Percentiles rank a stretch among this genome's conserved stretches.
These are phyloP conservation scores for Pythium guiyangense DNA, from an alignment of 352 stramenopile genomes.

Conservation along the genomic window DNA sequence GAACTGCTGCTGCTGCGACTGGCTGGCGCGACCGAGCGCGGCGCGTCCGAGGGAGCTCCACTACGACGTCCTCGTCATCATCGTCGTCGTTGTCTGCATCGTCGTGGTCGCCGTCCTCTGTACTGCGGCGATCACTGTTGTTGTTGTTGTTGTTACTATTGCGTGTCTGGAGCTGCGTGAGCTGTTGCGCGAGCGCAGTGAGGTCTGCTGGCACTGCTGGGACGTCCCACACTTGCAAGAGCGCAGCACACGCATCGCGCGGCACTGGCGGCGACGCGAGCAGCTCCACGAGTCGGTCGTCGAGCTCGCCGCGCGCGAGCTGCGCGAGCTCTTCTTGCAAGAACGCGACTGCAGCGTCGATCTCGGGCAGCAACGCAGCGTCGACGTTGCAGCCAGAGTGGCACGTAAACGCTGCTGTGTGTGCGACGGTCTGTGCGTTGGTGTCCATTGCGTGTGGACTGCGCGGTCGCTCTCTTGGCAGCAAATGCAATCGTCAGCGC, in stretches of 20 bases:
- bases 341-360: conserved; percentile 53
- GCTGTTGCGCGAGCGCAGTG: conserved; percentile 34
- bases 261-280: conserved; percentile 37
- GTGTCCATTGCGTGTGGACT: too few relatives aligned
- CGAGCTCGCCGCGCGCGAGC: conserved; percentile 32
- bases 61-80: background rate
- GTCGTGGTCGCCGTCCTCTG: too few relatives aligned
- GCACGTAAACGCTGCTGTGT: conserved; percentile 7
- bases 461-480: too few relatives aligned
- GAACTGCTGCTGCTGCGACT: too few relatives aligned
- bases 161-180: conserved; percentile 11
- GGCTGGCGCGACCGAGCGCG: background rate
- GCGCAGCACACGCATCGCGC: conserved; percentile 33
- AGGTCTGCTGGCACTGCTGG: conserved; percentile 29
- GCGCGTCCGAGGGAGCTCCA: background rate
- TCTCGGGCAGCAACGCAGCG: conserved; percentile 34
- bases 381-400: conserved; percentile 7
- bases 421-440: too few relatives aligned
- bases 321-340: conserved; percentile 47
- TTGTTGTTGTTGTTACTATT: too few relatives aligned
- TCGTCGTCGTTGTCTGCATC: background rate
- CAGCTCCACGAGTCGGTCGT: conserved; percentile 28
- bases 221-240: conserved; percentile 48
- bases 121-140: background rate
- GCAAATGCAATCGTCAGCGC: too few relatives aligned